Evolutionary conservation across 805 yeast species (phyloP).

Genomic region (Wickerhamomyces alni): DNA sequence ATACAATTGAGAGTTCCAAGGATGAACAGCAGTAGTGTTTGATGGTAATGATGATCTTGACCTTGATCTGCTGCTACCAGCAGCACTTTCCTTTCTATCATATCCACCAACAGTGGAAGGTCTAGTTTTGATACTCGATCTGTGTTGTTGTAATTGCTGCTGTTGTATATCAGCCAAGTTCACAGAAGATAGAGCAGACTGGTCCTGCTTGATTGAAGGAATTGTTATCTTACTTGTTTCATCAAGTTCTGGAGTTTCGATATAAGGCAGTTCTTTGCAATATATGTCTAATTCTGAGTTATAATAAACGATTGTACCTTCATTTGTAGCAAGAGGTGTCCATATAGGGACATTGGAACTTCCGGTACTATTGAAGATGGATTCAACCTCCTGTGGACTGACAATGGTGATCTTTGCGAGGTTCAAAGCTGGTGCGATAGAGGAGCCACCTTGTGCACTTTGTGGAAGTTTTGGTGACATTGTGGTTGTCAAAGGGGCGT

Average conservation of each 20-base stretch:
- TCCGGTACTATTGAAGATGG: constrained; percentile 29
- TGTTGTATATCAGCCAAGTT: constrained; percentile 21
- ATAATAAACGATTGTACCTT: constrained; percentile 51
- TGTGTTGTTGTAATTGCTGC: constrained; percentile 17
- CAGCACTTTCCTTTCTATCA: constrained; percentile 9
- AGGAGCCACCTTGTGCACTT: background rate
- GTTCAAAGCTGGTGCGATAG: constrained; percentile 25
- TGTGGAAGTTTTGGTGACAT: background rate
- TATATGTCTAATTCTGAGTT: constrained; percentile 55
- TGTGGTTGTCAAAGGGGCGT: constrained; percentile 9
- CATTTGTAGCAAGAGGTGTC: constrained; percentile 55
- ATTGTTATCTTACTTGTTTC: constrained; percentile 23
- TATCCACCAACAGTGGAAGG: constrained; percentile 12
- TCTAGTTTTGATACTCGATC: constrained; percentile 10
- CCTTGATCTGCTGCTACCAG: constrained; percentile 11
- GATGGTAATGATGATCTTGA: constrained; percentile 17
- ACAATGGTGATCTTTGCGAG: constrained; percentile 21
- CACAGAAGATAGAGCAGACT: constrained; percentile 9
- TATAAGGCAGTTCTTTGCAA: constrained; percentile 52
- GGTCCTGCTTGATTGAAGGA: constrained; percentile 23
- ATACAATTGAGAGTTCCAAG: constrained; percentile 22
- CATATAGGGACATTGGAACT: constrained; percentile 40
- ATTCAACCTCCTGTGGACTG: constrained; percentile 31
- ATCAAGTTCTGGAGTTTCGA: constrained; percentile 32
- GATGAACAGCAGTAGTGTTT: constrained; percentile 19